A percentile compares a stretch with the other conserved stretches of the same genome.
These are phyloP conservation scores for Geosmithia flava DNA, from an alignment of 2,329 filamentous ascomycete species.

Conservation along the genomic window DNA sequence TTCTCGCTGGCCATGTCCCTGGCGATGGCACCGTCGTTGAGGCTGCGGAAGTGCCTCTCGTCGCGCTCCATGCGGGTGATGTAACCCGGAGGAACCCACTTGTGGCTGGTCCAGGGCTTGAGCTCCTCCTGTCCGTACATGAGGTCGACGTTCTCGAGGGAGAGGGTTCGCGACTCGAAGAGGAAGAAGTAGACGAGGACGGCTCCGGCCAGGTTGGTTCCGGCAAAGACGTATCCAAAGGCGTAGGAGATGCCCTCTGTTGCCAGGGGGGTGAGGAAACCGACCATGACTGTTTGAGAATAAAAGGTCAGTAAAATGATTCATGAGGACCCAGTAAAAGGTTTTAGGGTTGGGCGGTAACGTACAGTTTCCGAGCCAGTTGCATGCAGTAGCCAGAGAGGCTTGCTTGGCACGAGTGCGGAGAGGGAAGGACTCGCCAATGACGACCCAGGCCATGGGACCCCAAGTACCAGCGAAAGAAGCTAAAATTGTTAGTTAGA, in stretches of 20 bases:
- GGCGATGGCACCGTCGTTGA: not conserved
- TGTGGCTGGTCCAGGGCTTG: conserved; percentile 47
- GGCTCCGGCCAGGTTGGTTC: conserved; percentile 45
- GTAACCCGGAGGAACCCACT: conserved; percentile 37
- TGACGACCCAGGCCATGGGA: conserved; percentile 56
- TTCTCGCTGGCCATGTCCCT: conserved; percentile 6
- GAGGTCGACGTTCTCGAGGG: conserved; percentile 59
- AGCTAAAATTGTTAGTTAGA: conserved; percentile 14
- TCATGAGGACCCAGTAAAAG: too few relatives aligned
- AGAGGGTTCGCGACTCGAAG: conserved; percentile 50
- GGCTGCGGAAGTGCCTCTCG: conserved; percentile 11
- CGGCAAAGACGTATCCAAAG: conserved; percentile 55
- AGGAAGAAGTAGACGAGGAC: conserved; percentile 57
- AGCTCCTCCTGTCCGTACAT: conserved; percentile 51
- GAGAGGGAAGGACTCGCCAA: conserved; percentile 53
- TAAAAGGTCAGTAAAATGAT: too few relatives aligned
- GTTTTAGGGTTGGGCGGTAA: too few relatives aligned
- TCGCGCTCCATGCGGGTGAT: conserved; percentile 24
- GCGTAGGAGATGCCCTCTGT: conserved; percentile 45
- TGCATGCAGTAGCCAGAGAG: conserved; percentile 38
- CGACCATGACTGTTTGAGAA: conserved; percentile 40
- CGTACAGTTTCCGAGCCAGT: conserved; percentile 46
- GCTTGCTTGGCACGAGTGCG: conserved; percentile 42
- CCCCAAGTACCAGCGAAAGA: conserved; percentile 61
- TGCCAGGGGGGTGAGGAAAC: conserved; percentile 58